These are phyloP conservation scores for Tremella yokohamensis DNA, from an alignment of 768 basidiomycete species.

Conservation along the genomic window DNA sequence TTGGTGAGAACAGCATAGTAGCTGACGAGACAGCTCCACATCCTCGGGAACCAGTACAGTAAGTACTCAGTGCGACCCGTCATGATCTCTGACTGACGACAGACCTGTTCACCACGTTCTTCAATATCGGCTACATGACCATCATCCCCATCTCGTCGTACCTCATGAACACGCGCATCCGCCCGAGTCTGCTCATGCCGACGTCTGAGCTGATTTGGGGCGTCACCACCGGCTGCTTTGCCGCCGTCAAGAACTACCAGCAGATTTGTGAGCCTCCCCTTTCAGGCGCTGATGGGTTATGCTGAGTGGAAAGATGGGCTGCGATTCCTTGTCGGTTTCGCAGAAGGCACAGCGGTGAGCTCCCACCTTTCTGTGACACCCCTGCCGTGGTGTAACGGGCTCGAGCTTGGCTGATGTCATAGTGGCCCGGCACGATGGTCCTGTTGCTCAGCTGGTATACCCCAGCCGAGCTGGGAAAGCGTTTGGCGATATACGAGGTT, in stretches of 20 bases:
- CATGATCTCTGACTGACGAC: too few species aligned
- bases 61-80: too few species aligned
- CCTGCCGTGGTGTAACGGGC: too few species aligned
- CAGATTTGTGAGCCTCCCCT: neutral
- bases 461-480: conserved; percentile 8
- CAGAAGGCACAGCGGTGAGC: conserved; percentile 10
- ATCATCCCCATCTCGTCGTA: conserved; percentile 13
- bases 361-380: too few species aligned
- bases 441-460: conserved; percentile 11
- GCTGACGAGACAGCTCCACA: conserved; percentile 2
- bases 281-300: neutral
- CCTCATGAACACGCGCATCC: conserved; percentile 9
- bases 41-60: conserved; percentile 11
- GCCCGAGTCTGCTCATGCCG: conserved; percentile 14
- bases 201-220: conserved; percentile 11
- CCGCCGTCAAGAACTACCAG: conserved; percentile 4
- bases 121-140: conserved; percentile 17
- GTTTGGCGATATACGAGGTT: conserved; percentile 7
- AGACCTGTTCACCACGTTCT: conserved; percentile 25
- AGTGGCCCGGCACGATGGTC: conserved; percentile 3
- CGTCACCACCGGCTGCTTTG: conserved; percentile 7
- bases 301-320: conserved; percentile 8
- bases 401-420: neutral
- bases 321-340: conserved; percentile 9
- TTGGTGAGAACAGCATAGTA: neutral